Base-by-base conservation (phyloP, 1,284 basidiomycete genomes). In the Ustilago hordei region DNA sequence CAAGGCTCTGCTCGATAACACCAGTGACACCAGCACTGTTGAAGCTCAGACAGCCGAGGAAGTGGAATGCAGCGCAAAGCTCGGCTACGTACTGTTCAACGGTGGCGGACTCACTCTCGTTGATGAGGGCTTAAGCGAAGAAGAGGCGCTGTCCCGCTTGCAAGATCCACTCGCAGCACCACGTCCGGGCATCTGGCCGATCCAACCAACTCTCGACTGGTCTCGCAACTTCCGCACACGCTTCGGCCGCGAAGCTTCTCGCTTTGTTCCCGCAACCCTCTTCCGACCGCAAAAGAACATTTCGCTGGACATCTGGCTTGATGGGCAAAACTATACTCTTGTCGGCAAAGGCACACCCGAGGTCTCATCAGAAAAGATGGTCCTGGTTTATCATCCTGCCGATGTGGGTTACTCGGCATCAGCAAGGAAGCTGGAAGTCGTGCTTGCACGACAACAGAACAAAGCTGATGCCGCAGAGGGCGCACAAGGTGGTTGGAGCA, bases 221-320 rank as follows among this genome's bases (percentile, higher is more conserved):
- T 34, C 60, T 3, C 60, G 58, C 9, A 47, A 58, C n/a, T 73
- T 73, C 67, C 69, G 66, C 28, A 9, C 57, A 0, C 58, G 62
- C 13, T 72, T 72, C 8, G 67, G 67, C 7, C 56, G 63, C 17
- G 75, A 77, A 38, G 63, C 70, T 7, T 69, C 66, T 3, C 69
- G 70, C 41, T 78, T 78, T 34, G 67, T 66, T 0, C 75, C 75
- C 2, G 47, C 62, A 8, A 73, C 75, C 0, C 53, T 73, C n/a
- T 73, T 78, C 64, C 66, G 70, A 4, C 53, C 67, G 57, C 67
- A 73, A 12, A 78, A 78, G 63, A 68, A 67, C 34, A 13, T 60
- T 23, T 64, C 63, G 65, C 55, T 67, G 17, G 66, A 65, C 11
- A 60, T 69, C 36, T 74, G 70, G 70, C 67, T 78, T 43, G 70